phyloP scores from a whole-genome alignment of 1,284 basidiomycete genomes.

The Irpex sp. region DNA sequence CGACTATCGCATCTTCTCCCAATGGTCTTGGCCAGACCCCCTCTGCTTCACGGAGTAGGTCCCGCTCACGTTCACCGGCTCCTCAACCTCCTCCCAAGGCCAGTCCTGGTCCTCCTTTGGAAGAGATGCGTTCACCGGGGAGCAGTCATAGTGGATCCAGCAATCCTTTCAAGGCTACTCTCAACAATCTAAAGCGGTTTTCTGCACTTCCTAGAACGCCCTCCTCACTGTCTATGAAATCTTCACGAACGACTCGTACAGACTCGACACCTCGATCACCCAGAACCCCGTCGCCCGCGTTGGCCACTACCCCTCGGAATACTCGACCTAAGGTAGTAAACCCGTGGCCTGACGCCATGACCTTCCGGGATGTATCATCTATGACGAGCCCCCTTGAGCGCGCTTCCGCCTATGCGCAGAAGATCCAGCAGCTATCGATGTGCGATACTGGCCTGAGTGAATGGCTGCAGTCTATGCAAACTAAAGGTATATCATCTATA shows the following conservation, averaged over 20 bases:
- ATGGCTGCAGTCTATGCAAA: slow-evolving; percentile 61
- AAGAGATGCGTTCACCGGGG: slow-evolving; percentile 15
- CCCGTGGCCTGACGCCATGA: slow-evolving; percentile 68
- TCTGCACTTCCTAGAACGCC: slow-evolving; percentile 51
- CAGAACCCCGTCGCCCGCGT: slow-evolving; percentile 27
- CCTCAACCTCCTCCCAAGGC: slow-evolving; percentile 43
- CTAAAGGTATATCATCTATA: slow-evolving; percentile 42
- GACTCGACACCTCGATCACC: slow-evolving; percentile 3
- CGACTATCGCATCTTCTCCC: slow-evolving; percentile 15
- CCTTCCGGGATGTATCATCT: slow-evolving; percentile 60
- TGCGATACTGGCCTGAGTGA: slow-evolving; percentile 76
- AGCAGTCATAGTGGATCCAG: slow-evolving; percentile 11
- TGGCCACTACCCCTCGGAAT: slow-evolving; percentile 16
- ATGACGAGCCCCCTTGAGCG: slow-evolving; percentile 66
- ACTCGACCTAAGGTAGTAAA: slow-evolving; percentile 35
- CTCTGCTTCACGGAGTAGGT: slow-evolving; percentile 8
- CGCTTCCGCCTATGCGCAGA: slow-evolving; percentile 70
- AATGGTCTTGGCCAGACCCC: slow-evolving; percentile 13
- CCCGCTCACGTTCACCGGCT: slow-evolving; percentile 29
- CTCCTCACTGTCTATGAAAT: slow-evolving; percentile 29
- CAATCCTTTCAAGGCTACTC: slow-evolving; percentile 22
- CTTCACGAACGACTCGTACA: not conserved
- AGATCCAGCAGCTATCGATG: slow-evolving; percentile 77
- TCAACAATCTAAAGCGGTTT: slow-evolving; percentile 44
- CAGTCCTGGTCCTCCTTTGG: slow-evolving; percentile 22